These are phyloP conservation scores for Coniochaeta prunicola DNA, from an alignment of 2,329 filamentous ascomycete genomes.

Conservation along the genomic window DNA sequence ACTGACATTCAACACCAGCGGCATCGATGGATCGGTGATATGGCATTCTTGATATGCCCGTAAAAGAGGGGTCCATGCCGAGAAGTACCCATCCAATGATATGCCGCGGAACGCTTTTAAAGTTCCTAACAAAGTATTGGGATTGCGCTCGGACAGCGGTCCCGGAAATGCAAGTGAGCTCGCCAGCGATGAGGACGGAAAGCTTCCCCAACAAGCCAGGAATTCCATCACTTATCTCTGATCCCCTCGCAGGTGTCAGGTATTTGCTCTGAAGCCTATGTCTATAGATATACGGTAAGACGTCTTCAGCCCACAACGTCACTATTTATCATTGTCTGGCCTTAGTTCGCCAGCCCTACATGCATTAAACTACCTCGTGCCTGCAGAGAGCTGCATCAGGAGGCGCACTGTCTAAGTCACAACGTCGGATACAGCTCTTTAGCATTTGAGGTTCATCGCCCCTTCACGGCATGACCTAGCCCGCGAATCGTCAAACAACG, in stretches of 20 bases:
- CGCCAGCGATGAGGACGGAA: not conserved
- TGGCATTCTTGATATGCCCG: not conserved
- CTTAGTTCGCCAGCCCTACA: not conserved
- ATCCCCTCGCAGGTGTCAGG: too few species aligned
- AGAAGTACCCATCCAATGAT: not conserved
- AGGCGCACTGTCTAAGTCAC: not conserved
- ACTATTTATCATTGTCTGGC: not conserved
- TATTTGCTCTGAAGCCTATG: too few species aligned
- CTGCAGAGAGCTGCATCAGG: not conserved
- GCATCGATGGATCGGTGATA: not conserved
- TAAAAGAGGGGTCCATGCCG: not conserved
- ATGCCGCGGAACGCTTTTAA: not conserved
- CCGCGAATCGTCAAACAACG: not conserved
- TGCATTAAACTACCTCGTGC: not conserved
- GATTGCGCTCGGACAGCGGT: not conserved
- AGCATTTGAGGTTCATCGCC: not conserved
- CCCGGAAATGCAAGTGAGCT: not conserved
- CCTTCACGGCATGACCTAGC: not conserved
- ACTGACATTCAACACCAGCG: not conserved
- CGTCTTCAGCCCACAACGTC: not conserved
- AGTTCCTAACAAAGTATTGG: not conserved
- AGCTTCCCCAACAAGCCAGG: not conserved
- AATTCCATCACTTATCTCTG: too few species aligned
- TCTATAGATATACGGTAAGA: not conserved
- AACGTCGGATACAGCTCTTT: not conserved